Evolutionary conservation across 257 asterid genomes (phyloP).

Genomic region (Pogostemon cablin): DNA sequence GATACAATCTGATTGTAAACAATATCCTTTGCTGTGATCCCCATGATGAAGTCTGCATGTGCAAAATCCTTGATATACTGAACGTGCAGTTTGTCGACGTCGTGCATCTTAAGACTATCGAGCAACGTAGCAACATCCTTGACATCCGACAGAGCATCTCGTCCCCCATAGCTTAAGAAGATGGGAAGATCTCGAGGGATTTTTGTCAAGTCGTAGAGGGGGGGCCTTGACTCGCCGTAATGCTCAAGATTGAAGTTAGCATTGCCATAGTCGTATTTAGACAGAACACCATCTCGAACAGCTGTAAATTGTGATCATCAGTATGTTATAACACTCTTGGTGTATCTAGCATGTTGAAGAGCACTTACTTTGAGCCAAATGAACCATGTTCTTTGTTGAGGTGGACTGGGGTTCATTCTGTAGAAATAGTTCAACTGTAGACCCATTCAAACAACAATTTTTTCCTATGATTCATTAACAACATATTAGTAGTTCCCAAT

Average conservation of each 20-base stretch:
- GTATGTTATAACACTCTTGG: too few species aligned
- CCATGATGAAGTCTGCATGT: conserved; percentile 85
- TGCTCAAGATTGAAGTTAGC: conserved; percentile 51
- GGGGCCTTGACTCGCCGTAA: conserved; percentile 65
- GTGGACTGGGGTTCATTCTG: conserved; percentile 83
- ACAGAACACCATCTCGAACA: conserved; percentile 59
- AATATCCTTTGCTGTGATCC: conserved; percentile 66
- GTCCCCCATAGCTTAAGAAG: conserved; percentile 83
- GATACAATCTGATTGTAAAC: conserved; percentile 59
- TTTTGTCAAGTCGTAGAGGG: conserved; percentile 54
- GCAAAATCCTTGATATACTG: conserved; percentile 75
- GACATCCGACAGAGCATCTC: conserved; percentile 70
- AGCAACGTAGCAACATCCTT: conserved; percentile 68
- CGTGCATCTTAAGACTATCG: conserved; percentile 56
- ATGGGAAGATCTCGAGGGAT: conserved; percentile 77
- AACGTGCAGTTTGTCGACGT: conserved; percentile 63
- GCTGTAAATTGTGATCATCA: conserved; percentile 43
- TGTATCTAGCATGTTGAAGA: too few species aligned
- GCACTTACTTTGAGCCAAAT: conserved; percentile 83
- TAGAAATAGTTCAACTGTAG: conserved; percentile 60
- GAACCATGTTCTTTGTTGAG: conserved; percentile 76
- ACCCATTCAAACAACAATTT: conserved; percentile 77
- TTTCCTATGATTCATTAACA: conserved; percentile 46
- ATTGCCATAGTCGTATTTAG: conserved; percentile 73
- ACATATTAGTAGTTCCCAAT: too few species aligned